Evolutionary conservation across 2,329 filamentous ascomycete species (phyloP).

Genomic region (Waltergamsia citrina): DNA sequence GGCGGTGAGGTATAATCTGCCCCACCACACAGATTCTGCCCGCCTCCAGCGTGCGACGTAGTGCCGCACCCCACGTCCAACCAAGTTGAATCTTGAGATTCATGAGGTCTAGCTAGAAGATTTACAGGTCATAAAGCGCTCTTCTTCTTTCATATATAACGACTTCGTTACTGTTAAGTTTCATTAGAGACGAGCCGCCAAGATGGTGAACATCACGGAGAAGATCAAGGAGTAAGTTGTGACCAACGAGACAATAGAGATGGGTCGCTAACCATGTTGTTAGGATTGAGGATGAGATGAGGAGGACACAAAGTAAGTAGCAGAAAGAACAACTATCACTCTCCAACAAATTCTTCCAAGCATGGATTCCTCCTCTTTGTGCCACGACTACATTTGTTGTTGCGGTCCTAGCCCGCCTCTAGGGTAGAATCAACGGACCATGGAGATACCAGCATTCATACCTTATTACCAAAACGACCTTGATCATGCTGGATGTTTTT

Average conservation of each 20-base stretch:
- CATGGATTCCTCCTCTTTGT: neutral
- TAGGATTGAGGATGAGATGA: conserved; percentile 99
- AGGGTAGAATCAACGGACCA: too few relatives aligned
- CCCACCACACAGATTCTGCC: neutral
- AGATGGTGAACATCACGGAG: conserved; percentile 98
- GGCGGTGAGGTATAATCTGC: neutral
- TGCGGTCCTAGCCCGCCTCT: too few relatives aligned
- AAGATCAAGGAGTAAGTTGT: conserved; percentile 92
- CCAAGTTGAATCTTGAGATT: neutral
- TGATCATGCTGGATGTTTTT: neutral
- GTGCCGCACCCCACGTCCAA: conserved; percentile 3
- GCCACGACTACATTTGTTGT: too few relatives aligned
- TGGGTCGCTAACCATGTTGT: neutral
- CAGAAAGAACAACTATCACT: neutral
- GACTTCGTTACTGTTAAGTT: neutral
- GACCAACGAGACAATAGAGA: neutral
- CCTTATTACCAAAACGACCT: neutral
- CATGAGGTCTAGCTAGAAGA: too few relatives aligned
- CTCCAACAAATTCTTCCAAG: neutral
- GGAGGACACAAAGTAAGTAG: conserved; percentile 84
- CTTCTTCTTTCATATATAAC: neutral
- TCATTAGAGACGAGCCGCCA: conserved; percentile 16
- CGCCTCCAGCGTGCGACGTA: neutral
- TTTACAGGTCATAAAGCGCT: too few relatives aligned
- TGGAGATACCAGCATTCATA: too few relatives aligned